These are phyloP conservation scores for Papiliotrema nemorosa DNA, from an alignment of 1,284 basidiomycete species.

Conservation along the genomic window DNA sequence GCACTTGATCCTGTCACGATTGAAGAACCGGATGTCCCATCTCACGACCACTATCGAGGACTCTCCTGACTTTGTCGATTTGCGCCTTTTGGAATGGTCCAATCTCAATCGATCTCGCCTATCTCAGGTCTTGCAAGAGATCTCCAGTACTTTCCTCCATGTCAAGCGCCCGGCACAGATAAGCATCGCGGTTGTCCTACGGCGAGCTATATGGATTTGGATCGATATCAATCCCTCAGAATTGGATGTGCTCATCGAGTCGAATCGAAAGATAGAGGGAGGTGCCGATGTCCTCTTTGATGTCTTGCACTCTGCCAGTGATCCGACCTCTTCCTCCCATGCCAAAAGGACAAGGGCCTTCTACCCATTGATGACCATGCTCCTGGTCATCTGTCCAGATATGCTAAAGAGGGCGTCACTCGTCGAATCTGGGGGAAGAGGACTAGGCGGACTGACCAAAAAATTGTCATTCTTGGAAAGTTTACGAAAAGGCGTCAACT, in stretches of 20 bases:
- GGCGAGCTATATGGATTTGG: constrained; percentile 88
- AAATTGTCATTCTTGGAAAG: constrained; percentile 51
- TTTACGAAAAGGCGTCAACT: constrained; percentile 40
- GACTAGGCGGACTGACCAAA: constrained; percentile 41
- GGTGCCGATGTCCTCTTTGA: constrained; percentile 80
- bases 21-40: constrained; percentile 63
- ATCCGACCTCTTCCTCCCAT: constrained; percentile 45
- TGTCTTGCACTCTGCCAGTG: constrained; percentile 61
- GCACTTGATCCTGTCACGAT: constrained; percentile 69
- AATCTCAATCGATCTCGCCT: constrained; percentile 48
- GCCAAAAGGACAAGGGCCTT: constrained; percentile 53
- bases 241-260: constrained; percentile 67
- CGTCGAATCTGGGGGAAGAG: constrained; percentile 26
- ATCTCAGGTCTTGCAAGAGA: constrained; percentile 54
- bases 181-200: constrained; percentile 68
- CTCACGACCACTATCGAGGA: constrained; percentile 50
- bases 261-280: constrained; percentile 66
- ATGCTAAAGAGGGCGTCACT: constrained; percentile 55
- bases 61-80: constrained; percentile 54
- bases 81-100: constrained; percentile 50
- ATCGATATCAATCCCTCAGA: constrained; percentile 77
- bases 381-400: constrained; percentile 76
- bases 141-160: constrained; percentile 77
- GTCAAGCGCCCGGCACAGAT: constrained; percentile 73
- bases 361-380: constrained; percentile 76